Base-by-base conservation (phyloP, 352 stramenopile species). In the Globisporangium takayamanum region DNA sequence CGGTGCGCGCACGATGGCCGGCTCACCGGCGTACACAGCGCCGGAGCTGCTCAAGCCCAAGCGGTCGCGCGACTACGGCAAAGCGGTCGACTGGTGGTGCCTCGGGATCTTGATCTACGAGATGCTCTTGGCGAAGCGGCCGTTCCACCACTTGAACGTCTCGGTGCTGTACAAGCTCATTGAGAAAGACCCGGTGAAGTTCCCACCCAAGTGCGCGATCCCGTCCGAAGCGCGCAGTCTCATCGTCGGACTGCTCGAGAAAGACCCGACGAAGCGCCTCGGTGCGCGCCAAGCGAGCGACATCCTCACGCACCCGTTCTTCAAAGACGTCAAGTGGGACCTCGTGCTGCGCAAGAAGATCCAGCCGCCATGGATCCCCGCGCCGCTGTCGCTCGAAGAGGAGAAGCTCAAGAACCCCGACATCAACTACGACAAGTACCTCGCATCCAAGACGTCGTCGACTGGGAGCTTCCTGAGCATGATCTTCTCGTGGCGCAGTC, bases 141-240 rank as follows among this genome's bases (percentile, higher is more conserved):
- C 89, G 53, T 97, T 97, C 71, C 92, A 96, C 68, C 86, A 94
- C 51, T 50, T 89, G 47, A 97, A 97, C 63, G 81, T 94, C 33
- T 95, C 89, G 51, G 81, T 92, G 52, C 70, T 97, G 50, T 97
- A 97, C 72, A 89, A 95, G 62, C 69, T 95, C 10, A 97, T 97
- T 36, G 80, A 96, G 60, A 90, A 94, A 60, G 81, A 92, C 53
- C 73, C 80, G 0, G 81, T 97, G 15, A 90, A 90, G 62, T 96
- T 97, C 64, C 84, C 85, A 26, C 74, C 73, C 33, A 88, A 92
- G 59, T 81, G 77, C 56, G 69, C 72, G 37, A 79, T 92, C 33
- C 69, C 85, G 20, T 57, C 77, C 1, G 84, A 94, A 14, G 80
- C 83, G 39, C 79, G 84, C 36, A 88, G 68, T 28, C 59, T 94